Percentiles rank a stretch among this genome's conserved stretches.
Conservation (phyloP, 768 basidiomycete species). For the Candolleomyces eurysporus region DNA sequence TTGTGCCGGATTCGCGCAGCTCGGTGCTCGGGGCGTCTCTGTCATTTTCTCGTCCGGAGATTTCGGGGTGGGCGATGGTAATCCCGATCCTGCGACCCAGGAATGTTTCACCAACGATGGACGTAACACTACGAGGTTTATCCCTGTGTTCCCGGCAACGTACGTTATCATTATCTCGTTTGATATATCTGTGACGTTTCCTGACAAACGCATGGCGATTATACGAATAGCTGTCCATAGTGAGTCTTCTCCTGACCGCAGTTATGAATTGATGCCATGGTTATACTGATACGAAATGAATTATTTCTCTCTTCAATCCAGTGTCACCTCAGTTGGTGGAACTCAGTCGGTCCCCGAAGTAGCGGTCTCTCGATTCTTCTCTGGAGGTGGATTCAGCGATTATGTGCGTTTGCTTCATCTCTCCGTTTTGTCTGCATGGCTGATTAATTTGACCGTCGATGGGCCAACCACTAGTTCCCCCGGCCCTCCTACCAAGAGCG, state of each 20-base stretch:
- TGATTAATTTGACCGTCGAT: neutral
- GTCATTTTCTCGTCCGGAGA: constrained; percentile 71
- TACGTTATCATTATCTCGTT: neutral
- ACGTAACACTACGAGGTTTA: constrained; percentile 49
- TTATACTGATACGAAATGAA: neutral
- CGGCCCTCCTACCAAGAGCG: constrained; percentile 54
- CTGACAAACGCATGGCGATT: neutral
- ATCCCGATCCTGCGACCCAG: constrained; percentile 51
- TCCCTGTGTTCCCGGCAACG: constrained; percentile 60
- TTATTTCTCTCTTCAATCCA: constrained; percentile 20
- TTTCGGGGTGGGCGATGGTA: constrained; percentile 63
- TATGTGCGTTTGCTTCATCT: constrained; percentile 40
- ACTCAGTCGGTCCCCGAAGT: constrained; percentile 58
- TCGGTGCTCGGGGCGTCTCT: constrained; percentile 71
- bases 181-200: neutral
- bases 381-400: constrained; percentile 74
- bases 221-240: neutral
- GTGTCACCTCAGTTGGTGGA: constrained; percentile 73
- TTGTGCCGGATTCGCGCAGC: constrained; percentile 59
- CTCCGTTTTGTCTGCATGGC: neutral
- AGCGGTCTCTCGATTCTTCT: constrained; percentile 48
- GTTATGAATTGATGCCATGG: neutral
- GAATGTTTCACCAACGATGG: constrained; percentile 61
- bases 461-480: constrained; percentile 36
- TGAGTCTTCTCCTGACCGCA: neutral